Evolutionary conservation across 257 asterid genomes (phyloP).

Genomic region (Mentha longifolia): DNA sequence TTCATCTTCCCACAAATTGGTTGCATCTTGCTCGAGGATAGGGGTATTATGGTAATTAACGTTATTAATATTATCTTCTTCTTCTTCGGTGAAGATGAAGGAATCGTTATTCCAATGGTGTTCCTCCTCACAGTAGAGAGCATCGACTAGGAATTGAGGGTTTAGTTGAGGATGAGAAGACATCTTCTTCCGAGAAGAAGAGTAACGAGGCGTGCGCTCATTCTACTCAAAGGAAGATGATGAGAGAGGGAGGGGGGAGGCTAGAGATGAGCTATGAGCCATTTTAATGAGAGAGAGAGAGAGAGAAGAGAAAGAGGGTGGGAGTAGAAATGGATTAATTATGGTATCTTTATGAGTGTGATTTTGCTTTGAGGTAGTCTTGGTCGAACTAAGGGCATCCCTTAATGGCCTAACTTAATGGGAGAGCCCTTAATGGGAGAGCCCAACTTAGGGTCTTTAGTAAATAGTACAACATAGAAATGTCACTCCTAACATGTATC

Average conservation of each 20-base stretch:
- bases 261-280: slow-evolving; percentile 40
- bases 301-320: background rate
- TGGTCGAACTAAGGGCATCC: background rate
- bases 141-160: slow-evolving; percentile 42
- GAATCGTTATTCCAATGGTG: slow-evolving; percentile 39
- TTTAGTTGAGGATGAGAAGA: slow-evolving; percentile 35
- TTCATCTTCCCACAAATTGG: slow-evolving; percentile 52
- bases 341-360: slow-evolving; percentile 31
- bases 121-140: slow-evolving; percentile 60
- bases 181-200: slow-evolving; percentile 57
- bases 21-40: slow-evolving; percentile 28
- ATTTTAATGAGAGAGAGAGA: slow-evolving; percentile 25
- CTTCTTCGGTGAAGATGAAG: slow-evolving; percentile 2
- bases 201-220: slow-evolving; percentile 28
- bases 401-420: no score
- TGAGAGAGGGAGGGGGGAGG: slow-evolving; percentile 26
- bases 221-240: slow-evolving; percentile 41
- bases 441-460: no score
- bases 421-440: no score
- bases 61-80: background rate
- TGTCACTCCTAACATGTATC: no score
- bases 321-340: slow-evolving; percentile 34
- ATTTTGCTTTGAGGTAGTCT: slow-evolving; percentile 18
- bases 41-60: background rate
- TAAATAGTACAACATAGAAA: no score